These are phyloP conservation scores for Knufia petricola DNA, from an alignment of 2,329 filamentous ascomycete species.

Conservation along the genomic window DNA sequence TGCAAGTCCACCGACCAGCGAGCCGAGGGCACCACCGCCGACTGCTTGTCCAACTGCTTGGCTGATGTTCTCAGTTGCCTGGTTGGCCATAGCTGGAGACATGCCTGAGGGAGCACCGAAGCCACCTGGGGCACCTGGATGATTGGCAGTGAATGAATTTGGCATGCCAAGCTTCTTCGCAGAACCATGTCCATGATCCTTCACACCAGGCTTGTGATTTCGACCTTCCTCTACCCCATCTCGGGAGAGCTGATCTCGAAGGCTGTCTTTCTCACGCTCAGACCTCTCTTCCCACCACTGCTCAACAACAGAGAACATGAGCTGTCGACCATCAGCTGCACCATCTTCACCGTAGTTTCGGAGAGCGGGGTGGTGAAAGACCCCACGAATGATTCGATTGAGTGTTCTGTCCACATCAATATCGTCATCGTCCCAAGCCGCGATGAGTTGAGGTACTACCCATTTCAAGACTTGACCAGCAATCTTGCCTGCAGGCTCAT, in stretches of 20 bases:
- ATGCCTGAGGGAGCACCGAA: conserved; percentile 21
- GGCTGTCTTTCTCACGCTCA: conserved; percentile 52
- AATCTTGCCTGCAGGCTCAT: conserved; percentile 76
- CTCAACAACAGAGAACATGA: conserved; percentile 72
- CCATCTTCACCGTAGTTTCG: conserved; percentile 61
- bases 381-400: conserved; percentile 67
- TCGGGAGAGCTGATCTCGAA: conserved; percentile 66
- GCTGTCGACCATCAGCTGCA: conserved; percentile 57
- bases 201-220: conserved; percentile 78
- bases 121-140: conserved; percentile 38
- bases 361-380: conserved; percentile 82
- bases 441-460: conserved; percentile 81
- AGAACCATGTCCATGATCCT: conserved; percentile 79
- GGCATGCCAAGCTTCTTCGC: conserved; percentile 70
- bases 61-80: conserved; percentile 24
- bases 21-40: conserved; percentile 43
- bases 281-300: conserved; percentile 70
- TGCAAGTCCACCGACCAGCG: conserved; percentile 58
- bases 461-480: conserved; percentile 71
- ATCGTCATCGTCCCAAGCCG: conserved; percentile 71
- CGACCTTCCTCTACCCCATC: conserved; percentile 65
- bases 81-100: conserved; percentile 27
- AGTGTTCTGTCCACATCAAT: conserved; percentile 61
- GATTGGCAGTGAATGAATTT: conserved; percentile 42
- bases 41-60: conserved; percentile 50